Percentiles rank a stretch among this genome's conserved stretches.
phyloP scores from a whole-genome alignment of 2,329 filamentous ascomycete genomes.

The Pseudogymnoascus sp. region DNA sequence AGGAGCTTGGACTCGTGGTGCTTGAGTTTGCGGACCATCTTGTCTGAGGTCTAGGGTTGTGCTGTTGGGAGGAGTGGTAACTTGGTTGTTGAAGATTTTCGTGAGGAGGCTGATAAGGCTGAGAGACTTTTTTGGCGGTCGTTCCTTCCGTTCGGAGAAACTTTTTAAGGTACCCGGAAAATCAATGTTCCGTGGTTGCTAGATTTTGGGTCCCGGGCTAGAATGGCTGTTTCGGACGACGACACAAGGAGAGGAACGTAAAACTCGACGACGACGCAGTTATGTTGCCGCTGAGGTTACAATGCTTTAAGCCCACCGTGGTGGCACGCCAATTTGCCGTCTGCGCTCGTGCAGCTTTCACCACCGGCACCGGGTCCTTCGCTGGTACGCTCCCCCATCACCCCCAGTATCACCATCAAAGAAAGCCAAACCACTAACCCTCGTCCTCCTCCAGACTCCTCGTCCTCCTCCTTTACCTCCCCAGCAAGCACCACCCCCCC shows the following conservation, averaged over 20 bases:
- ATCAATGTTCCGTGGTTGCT: background rate
- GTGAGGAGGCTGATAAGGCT: conserved; percentile 6
- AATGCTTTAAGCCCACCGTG: conserved; percentile 23
- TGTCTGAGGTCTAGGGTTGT: background rate
- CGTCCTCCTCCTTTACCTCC: background rate
- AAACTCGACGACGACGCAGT: background rate
- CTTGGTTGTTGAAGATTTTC: background rate
- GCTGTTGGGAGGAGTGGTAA: background rate
- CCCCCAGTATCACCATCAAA: background rate
- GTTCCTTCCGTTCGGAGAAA: background rate
- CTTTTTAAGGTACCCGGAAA: background rate
- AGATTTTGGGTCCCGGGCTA: background rate
- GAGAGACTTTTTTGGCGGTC: background rate
- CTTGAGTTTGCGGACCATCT: conserved; percentile 92
- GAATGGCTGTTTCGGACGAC: background rate
- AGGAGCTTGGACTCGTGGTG: conserved; percentile 95
- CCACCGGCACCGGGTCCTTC: conserved; percentile 18
- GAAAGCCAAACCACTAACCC: background rate
- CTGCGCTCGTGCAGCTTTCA: conserved; percentile 19
- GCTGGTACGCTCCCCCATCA: conserved; percentile 19
- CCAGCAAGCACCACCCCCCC: background rate
- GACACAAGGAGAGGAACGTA: background rate
- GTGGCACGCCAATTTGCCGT: conserved; percentile 11
- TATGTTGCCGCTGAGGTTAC: conserved; percentile 25
- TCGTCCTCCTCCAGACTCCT: background rate